phyloP scores from a whole-genome alignment of 2,329 filamentous ascomycete species.

The Harringtonia aguacate region DNA sequence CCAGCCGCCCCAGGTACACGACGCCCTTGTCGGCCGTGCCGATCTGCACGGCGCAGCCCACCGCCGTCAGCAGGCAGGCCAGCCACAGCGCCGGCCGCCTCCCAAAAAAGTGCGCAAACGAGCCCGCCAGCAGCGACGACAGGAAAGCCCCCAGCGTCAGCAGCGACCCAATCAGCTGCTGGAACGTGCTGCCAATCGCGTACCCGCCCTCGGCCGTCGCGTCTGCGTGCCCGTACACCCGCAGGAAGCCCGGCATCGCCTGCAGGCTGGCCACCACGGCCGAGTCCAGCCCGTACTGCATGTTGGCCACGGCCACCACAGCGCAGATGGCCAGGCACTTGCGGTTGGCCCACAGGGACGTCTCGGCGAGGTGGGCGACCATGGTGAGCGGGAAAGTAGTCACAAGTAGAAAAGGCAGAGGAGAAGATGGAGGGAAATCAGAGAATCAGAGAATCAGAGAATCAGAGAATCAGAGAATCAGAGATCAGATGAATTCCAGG shows the following conservation, averaged over 20 bases:
- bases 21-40: slow-evolving; percentile 25
- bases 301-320: slow-evolving; percentile 34
- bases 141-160: slow-evolving; percentile 39
- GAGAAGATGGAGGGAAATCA: neutral
- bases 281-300: slow-evolving; percentile 41
- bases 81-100: slow-evolving; percentile 34
- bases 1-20: slow-evolving; percentile 33
- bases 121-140: slow-evolving; percentile 34
- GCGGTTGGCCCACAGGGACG: slow-evolving; percentile 12
- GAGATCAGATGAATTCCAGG: too few relatives aligned
- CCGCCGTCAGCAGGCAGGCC: slow-evolving; percentile 31
- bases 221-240: slow-evolving; percentile 37
- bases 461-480: too few relatives aligned
- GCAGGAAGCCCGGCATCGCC: slow-evolving; percentile 39
- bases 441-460: too few relatives aligned
- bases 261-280: slow-evolving; percentile 32
- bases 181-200: slow-evolving; percentile 35
- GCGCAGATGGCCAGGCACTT: slow-evolving; percentile 36
- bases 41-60: slow-evolving; percentile 33
- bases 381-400: neutral
- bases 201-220: slow-evolving; percentile 23
- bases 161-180: slow-evolving; percentile 40
- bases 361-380: slow-evolving; percentile 3
- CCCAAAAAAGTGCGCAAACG: slow-evolving; percentile 35
- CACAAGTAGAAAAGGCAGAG: neutral